phyloP scores from a whole-genome alignment of 2,329 filamentous ascomycete genomes.

The Fusarium sp. region DNA sequence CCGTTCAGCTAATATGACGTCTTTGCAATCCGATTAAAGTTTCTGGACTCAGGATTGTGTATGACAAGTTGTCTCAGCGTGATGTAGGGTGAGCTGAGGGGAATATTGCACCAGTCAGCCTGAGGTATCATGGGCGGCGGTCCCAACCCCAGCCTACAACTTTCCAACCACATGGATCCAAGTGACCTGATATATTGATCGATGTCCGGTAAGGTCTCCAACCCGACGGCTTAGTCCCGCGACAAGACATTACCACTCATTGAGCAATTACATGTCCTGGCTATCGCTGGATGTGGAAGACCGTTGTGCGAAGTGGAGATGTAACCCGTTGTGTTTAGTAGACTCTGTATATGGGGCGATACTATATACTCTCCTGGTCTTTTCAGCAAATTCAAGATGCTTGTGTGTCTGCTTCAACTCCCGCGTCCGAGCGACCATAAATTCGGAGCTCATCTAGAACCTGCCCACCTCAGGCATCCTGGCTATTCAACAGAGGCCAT shows the following conservation, averaged over 20 bases:
- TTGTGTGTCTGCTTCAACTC: background rate
- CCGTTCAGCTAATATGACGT: background rate
- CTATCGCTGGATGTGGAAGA: background rate
- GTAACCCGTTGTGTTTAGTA: background rate
- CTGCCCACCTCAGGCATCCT: background rate
- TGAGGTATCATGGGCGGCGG: too few relatives aligned
- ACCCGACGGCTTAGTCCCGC: background rate
- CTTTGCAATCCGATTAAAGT: background rate
- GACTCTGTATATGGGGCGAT: background rate
- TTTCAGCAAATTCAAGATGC: background rate
- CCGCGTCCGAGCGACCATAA: background rate
- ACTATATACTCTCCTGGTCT: background rate
- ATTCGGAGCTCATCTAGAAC: background rate
- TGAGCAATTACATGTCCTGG: background rate
- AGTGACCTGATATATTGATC: too few relatives aligned
- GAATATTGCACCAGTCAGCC: background rate
- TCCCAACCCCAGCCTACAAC: background rate
- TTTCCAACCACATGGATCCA: background rate
- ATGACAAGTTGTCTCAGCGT: background rate
- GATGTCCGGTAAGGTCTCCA: rapidly evolving
- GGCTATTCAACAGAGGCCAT: background rate
- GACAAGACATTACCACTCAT: background rate
- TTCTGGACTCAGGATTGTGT: background rate
- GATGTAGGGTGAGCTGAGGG: background rate
- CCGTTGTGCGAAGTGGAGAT: background rate